Evolutionary conservation across 1,284 basidiomycete genomes (phyloP).

Genomic region (Taiwanofungus camphoratus): DNA sequence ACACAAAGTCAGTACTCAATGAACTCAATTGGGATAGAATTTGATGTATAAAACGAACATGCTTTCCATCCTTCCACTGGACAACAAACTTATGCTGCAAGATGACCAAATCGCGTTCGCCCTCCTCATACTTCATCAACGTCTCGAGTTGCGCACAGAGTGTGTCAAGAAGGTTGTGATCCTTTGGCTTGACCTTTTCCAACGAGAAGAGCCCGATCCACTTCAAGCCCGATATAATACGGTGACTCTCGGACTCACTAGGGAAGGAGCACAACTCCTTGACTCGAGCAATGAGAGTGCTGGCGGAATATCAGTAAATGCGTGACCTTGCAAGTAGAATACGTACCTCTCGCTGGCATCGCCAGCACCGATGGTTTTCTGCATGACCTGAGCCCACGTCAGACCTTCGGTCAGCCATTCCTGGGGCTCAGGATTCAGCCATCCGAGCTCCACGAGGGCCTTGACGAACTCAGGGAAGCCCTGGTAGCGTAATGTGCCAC

Average conservation of each 20-base stretch:
- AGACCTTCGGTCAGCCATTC: constrained; percentile 73
- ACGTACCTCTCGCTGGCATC: constrained; percentile 66
- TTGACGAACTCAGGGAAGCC: constrained; percentile 98
- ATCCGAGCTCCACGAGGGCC: constrained; percentile 85
- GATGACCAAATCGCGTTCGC: constrained; percentile 95
- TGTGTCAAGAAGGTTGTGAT: constrained; percentile 86
- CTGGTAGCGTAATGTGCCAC: constrained; percentile 94
- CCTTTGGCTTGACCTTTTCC: constrained; percentile 59
- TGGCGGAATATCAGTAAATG: constrained; percentile 20
- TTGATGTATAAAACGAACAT: constrained; percentile 34
- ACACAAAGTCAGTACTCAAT: neutral
- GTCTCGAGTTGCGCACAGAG: constrained; percentile 89
- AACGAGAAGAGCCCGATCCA: constrained; percentile 93
- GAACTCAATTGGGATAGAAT: neutral
- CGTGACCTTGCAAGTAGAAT: neutral
- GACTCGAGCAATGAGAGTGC: constrained; percentile 67
- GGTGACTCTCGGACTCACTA: constrained; percentile 56
- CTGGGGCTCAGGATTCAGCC: constrained; percentile 75
- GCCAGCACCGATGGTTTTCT: constrained; percentile 72
- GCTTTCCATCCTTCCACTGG: constrained; percentile 77
- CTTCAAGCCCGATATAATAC: constrained; percentile 83
- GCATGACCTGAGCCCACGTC: constrained; percentile 81
- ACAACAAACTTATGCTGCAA: constrained; percentile 97
- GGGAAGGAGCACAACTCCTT: constrained; percentile 72
- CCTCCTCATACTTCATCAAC: constrained; percentile 87